Conservation (phyloP, 2,329 filamentous ascomycete species). For the Fusarium xyrophilum region DNA sequence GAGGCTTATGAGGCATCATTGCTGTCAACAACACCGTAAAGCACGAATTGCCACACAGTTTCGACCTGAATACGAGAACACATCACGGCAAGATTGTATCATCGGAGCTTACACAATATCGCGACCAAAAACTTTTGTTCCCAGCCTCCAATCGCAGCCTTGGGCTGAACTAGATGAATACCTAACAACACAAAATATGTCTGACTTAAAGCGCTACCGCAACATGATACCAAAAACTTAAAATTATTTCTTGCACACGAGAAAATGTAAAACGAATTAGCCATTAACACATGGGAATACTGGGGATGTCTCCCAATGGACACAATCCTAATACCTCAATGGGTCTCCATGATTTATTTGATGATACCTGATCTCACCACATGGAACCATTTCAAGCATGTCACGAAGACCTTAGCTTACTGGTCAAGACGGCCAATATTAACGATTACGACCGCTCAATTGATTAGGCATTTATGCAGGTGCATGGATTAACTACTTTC, state of each 20-base stretch:
- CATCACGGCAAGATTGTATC: neutral
- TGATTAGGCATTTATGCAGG: neutral
- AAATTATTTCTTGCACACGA: neutral
- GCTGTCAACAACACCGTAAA: neutral
- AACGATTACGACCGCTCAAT: neutral
- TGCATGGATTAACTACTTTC: neutral
- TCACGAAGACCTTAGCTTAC: neutral
- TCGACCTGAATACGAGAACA: neutral
- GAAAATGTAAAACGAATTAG: neutral
- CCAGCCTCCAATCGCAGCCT: neutral
- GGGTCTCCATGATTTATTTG: neutral
- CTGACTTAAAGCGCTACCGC: neutral
- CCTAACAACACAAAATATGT: neutral
- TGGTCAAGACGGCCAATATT: constrained; percentile 1
- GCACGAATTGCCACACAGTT: neutral
- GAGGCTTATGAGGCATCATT: neutral
- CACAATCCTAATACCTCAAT: neutral
- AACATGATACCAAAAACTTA: neutral
- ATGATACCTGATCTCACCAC: neutral
- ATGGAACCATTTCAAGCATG: neutral
- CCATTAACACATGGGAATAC: neutral
- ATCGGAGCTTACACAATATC: neutral
- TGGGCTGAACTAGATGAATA: neutral
- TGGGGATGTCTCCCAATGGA: neutral
- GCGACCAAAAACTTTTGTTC: neutral